Evolutionary conservation across 1,284 basidiomycete species (phyloP), one percentile per base, ranked within the genome.

Genomic region (Sanguinoderma infundibulare): DNA sequence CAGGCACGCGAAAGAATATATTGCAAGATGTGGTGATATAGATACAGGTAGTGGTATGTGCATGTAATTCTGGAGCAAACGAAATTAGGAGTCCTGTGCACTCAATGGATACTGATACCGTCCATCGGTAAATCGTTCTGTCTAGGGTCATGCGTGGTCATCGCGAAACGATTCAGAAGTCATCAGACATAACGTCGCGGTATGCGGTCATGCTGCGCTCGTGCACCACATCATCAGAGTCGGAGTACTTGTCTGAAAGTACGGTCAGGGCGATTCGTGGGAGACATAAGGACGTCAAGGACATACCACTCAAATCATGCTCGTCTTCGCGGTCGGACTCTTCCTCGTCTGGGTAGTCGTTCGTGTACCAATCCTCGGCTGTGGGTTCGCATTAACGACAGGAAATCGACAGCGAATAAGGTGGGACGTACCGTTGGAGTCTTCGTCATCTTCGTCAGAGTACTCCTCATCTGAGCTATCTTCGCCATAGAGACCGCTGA

Each of bases 351-450:
- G 90, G 90, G 68, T 92, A 92, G 68, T 92, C 90, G 62, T 92
- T 92, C 67, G 84, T 90, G 73, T 91, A 92, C 69, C 86, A 92
- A 64, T 91, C 90, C 73, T 92, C 90, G 15, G 87, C 90, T 92
- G 64, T 8, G 28, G 34, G 30, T 9, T 47, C 38, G 51, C 44
- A 15, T 44, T n/a, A 53, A 50, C 38, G 49, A 24, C 49, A 35
- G 35, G 57, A 17, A 44, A 53, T n/a, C 5, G 17, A 42, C 55
- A n/a, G 54, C 44, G 8, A 9, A 57, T 20, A 55, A 39, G 34
- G 44, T 7, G 12, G 52, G 1, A 70, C 79, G 46, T 55, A 90
- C 90, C 89, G 74, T 92, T 92, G 0, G 90, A 92, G 67, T 92
- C 90, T 68, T 92, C 91, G 62, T 92, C 91, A 3, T 85, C 91